Evolutionary conservation across 148 eudicot genomes (phyloP).

Genomic region (Spergularia marina): DNA sequence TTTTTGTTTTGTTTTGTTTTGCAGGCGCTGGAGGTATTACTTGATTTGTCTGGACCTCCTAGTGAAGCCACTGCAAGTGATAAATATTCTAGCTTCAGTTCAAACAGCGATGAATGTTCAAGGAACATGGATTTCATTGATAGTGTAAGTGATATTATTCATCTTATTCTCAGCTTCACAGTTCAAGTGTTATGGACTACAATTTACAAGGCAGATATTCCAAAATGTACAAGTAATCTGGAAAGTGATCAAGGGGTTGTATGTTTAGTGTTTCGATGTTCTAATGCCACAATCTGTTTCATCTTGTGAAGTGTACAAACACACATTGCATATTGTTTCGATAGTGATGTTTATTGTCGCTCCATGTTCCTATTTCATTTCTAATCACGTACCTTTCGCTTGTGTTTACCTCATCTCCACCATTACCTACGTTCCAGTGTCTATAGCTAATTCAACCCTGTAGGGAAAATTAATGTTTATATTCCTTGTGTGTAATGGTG

Average conservation of each 20-base stretch:
- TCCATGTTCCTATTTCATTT: neutral
- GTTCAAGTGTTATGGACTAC: neutral
- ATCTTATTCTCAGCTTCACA: neutral
- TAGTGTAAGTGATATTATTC: slow-evolving; percentile 43
- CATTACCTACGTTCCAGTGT: no score
- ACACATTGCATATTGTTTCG: no score
- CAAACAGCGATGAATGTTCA: slow-evolving; percentile 39
- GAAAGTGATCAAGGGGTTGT: neutral
- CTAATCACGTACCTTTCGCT: neutral
- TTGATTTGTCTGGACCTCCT: slow-evolving; percentile 66
- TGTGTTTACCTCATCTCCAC: no score
- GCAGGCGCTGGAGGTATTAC: slow-evolving; percentile 74
- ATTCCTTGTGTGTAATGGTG: neutral
- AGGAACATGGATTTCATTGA: slow-evolving; percentile 40
- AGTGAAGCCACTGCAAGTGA: slow-evolving; percentile 37
- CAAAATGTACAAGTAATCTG: neutral
- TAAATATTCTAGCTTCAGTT: slow-evolving; percentile 30
- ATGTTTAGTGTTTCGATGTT: neutral
- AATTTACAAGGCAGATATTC: neutral
- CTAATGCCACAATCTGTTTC: neutral
- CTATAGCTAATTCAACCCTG: no score
- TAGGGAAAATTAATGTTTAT: no score
- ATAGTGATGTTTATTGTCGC: neutral
- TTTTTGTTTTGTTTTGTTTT: slow-evolving; percentile 13
- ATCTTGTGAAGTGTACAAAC: neutral